Evolutionary conservation across 257 asterid species (phyloP).

Genomic region (Nicotiana obtusifolia): DNA sequence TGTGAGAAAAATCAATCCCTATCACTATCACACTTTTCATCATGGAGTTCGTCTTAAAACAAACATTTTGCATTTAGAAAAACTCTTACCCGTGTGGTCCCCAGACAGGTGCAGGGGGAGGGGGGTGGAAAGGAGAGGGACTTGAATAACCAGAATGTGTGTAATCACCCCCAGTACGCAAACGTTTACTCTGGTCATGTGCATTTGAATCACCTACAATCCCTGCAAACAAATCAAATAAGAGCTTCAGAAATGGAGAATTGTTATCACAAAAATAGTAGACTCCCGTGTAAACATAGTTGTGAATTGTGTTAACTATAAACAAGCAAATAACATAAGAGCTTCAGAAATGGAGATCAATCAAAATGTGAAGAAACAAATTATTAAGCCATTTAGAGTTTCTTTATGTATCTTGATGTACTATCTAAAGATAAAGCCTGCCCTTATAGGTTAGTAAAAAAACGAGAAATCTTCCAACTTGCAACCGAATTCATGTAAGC

Average conservation of each 20-base stretch:
- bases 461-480: background rate
- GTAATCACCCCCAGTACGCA: conserved; percentile 96
- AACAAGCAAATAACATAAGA: background rate
- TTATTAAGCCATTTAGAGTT: background rate
- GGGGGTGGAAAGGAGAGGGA: conserved; percentile 96
- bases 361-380: background rate
- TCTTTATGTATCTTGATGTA: background rate
- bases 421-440: background rate
- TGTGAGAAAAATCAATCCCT: background rate
- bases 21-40: background rate
- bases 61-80: background rate
- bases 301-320: background rate
- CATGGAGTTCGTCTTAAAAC: background rate
- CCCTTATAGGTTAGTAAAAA: background rate
- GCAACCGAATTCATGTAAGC: background rate
- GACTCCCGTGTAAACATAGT: background rate
- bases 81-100: conserved; percentile 73
- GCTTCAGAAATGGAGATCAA: background rate
- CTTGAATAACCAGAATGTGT: conserved; percentile 72
- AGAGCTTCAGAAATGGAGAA: background rate
- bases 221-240: conserved; percentile 31
- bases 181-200: conserved; percentile 91
- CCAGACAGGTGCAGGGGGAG: conserved; percentile 95
- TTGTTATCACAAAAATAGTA: background rate
- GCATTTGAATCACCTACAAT: conserved; percentile 76